Base-by-base conservation (phyloP, 768 basidiomycete species). In the Hypholoma fasciculare region DNA sequence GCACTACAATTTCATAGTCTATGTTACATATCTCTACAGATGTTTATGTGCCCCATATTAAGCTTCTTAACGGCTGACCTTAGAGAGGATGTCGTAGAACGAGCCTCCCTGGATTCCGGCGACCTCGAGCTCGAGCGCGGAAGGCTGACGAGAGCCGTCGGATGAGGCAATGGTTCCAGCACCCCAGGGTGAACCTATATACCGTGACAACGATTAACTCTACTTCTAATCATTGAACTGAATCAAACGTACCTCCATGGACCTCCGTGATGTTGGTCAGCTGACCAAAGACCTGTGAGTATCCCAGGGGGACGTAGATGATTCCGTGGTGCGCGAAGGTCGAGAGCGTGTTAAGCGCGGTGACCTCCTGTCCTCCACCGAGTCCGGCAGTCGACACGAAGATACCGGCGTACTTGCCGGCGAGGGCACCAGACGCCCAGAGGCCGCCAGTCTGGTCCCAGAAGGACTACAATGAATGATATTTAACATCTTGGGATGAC, bases 381-480 rank as follows among this genome's bases (percentile, higher is more conserved):
- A 77, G 81, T 4, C 79, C 74, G 3, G 80, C 87, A 2, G 87
- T 83, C 11, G 86, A 87, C 49, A 90, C 82, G 72, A 92, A 92
- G 40, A 84, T 67, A 5, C 85, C 80, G 0, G 79, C 90, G 60
- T 81, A 84, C 73, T 93, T 94, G 60, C 89, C 90, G 16, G 78
- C 71, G 57, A 92, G 74, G 0, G 74, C 74, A 23, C 89, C 85
- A 0, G 52, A 26, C 1, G 64, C 68, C 89, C 89, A 90, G 19
- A 88, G 78, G 5, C 70, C 66, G 52, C 91, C 90, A 7, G 89
- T 90, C 1, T 76, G 66, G 63, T 96, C 93, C 85, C 90, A 94
- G 74, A 96, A 90, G 0, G 82, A 65, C 87, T 89, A 49, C 38
- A 34, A 37, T 46, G 17, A 43, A 30, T 30, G 17, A 52, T 4